Evolutionary conservation across 116 monocot species (phyloP), one percentile per base, ranked within the genome.

Genomic region (Phalaenopsis hybrid): DNA sequence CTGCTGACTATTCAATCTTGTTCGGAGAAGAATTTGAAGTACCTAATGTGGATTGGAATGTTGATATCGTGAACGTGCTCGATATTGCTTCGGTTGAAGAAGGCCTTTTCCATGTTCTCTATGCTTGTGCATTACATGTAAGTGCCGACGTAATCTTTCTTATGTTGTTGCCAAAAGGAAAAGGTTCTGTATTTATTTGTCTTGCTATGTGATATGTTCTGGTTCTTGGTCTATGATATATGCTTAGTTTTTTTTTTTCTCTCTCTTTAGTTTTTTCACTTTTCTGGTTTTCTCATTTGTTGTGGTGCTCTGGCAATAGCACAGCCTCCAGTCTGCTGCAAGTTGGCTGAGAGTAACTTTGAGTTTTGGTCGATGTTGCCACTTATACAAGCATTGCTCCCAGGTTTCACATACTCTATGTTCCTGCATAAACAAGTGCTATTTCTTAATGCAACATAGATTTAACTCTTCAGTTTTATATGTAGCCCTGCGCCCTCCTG

Each of bases 41-140:
- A 76, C 74, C 77, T 65, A 88, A 95, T 86, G 86, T 79, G 57
- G 37, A 81, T 34, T 81, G 50, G 82, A 88, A 92, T 87, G 70
- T 80, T 77, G 67, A 81, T 75, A 86, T 79, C 86, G 75, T 88
- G 76, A 89, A 88, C 83, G 73, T 93, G 49, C 74, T 99, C 85
- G 99, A 95, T 92, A 86, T 87, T 85, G 75, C 90, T 86, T 78
- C 87, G 48, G 83, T 93, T 77, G 99, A 99, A 88, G 99, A 99
- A 91, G 93, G 91, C 51, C 83, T 99, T 85, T 85, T 99, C 43
- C 98, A 99, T 92, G 82, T 99, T 59, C 88, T 99, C 4, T 99
- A 92, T 92, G 93, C 92, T 81, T 95, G 93, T 87, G 90, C 92
- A 59, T 90, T 92, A 78, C 88, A 99, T 85, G 98, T 99, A 88